Conservation (phyloP, 768 basidiomycete species). For the Dioszegia hungarica region DNA sequence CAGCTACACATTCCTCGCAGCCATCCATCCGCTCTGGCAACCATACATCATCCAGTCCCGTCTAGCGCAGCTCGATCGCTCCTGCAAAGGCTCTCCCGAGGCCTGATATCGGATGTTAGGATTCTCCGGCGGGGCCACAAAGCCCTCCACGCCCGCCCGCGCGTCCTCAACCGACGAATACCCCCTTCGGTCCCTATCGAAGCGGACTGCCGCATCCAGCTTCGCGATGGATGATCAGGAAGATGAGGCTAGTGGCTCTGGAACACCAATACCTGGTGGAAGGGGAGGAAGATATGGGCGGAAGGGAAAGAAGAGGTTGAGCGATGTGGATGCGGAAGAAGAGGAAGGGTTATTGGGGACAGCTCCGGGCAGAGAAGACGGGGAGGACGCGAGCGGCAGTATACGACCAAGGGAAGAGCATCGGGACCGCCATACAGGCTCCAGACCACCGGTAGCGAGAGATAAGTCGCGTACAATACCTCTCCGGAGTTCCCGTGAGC, state of each 20-base stretch:
- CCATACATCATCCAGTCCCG: no score
- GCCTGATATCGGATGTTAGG: no score
- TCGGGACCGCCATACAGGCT: not conserved
- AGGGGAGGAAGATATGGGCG: not conserved
- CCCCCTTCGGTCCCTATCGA: conserved; percentile 26
- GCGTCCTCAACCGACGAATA: conserved; percentile 9
- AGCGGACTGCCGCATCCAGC: conserved; percentile 21
- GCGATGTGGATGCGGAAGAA: conserved; percentile 30
- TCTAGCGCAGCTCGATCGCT: no score
- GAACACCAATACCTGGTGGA: not conserved
- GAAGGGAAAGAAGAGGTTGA: conserved; percentile 35
- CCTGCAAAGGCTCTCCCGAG: no score
- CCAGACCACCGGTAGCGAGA: conserved; percentile 15
- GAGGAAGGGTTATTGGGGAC: conserved; percentile 24
- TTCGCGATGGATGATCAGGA: not conserved
- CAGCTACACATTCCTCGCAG: no score
- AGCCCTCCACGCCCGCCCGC: not conserved
- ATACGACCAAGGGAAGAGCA: not conserved
- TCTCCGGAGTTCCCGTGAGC: conserved; percentile 24
- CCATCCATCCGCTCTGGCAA: no score
- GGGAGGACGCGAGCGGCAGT: conserved; percentile 1
- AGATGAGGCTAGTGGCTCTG: not conserved
- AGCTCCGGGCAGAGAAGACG: not conserved
- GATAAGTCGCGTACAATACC: conserved; percentile 37
- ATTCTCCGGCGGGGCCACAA: no score